Evolutionary conservation across 2,329 filamentous ascomycete species (phyloP).

Genomic region (Alternaria hordeiaustralica): DNA sequence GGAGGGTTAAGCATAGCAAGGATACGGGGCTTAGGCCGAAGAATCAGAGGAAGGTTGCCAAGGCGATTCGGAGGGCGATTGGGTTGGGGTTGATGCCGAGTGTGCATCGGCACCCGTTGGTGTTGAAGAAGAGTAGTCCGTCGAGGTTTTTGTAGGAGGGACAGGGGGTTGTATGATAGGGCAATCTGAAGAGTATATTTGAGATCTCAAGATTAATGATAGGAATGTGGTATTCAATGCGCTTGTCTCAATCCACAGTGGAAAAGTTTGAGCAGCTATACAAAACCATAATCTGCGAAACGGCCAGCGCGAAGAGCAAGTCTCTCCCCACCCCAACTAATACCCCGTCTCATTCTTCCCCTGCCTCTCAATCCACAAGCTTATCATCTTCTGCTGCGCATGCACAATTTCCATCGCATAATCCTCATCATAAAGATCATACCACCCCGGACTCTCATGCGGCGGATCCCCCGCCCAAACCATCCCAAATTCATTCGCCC

Average conservation of each 20-base stretch:
- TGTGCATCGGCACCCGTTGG: constrained; percentile 79
- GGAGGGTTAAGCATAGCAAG: constrained; percentile 78
- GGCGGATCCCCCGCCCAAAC: constrained; percentile 52
- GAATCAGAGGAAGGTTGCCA: constrained; percentile 92
- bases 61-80: constrained; percentile 86
- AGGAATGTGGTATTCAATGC: not conserved
- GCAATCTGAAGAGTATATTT: not conserved
- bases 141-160: constrained; percentile 28
- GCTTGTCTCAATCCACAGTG: not conserved
- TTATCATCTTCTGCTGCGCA: constrained; percentile 42
- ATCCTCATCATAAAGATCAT: constrained; percentile 50
- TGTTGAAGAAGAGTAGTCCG: constrained; percentile 38
- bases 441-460: constrained; percentile 50
- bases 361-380: constrained; percentile 35
- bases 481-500: constrained; percentile 48
- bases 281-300: not conserved
- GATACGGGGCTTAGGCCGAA: constrained; percentile 82
- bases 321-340: not conserved
- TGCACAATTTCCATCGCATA: constrained; percentile 47
- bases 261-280: not conserved
- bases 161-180: not conserved
- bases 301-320: not conserved
- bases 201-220: not conserved
- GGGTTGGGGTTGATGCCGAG: constrained; percentile 92
- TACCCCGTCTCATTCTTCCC: constrained; percentile 1